These are phyloP conservation scores for Ophiosphaerella korrae DNA, from an alignment of 2,329 filamentous ascomycete species.

Conservation along the genomic window DNA sequence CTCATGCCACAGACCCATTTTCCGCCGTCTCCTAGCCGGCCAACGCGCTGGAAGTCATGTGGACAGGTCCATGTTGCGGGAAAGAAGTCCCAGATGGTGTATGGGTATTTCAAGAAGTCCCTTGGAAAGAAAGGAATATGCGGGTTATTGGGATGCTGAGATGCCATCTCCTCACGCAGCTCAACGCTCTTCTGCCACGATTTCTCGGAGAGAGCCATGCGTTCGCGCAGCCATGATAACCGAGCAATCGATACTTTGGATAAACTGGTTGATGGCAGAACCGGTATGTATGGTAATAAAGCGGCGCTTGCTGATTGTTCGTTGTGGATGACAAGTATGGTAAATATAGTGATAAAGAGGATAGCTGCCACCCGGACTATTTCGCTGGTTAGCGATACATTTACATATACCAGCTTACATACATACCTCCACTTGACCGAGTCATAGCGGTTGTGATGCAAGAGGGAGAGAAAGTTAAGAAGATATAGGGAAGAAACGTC, in stretches of 20 bases:
- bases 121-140: constrained; percentile 38
- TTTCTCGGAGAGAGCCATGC: constrained; percentile 36
- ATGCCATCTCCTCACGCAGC: constrained; percentile 34
- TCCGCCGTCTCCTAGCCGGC: constrained; percentile 39
- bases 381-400: constrained; percentile 4
- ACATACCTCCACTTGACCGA: constrained; percentile 31
- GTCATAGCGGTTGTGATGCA: constrained; percentile 14
- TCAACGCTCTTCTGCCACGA: constrained; percentile 37
- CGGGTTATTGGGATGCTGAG: constrained; percentile 31
- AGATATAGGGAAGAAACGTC: neutral
- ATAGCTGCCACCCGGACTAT: constrained; percentile 28
- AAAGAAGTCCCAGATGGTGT: constrained; percentile 43
- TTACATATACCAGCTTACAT: neutral
- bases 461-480: neutral
- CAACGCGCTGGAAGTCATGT: constrained; percentile 40
- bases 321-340: constrained; percentile 34
- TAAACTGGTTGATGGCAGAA: constrained; percentile 15
- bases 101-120: constrained; percentile 39
- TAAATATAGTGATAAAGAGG: constrained; percentile 28
- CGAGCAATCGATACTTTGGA: constrained; percentile 21
- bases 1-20: constrained; percentile 46
- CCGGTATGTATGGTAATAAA: constrained; percentile 30
- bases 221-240: constrained; percentile 33
- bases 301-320: constrained; percentile 25
- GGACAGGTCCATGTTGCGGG: constrained; percentile 41